phyloP scores from a whole-genome alignment of 2,329 filamentous ascomycete species.

The Alternaria triticimaculans region DNA sequence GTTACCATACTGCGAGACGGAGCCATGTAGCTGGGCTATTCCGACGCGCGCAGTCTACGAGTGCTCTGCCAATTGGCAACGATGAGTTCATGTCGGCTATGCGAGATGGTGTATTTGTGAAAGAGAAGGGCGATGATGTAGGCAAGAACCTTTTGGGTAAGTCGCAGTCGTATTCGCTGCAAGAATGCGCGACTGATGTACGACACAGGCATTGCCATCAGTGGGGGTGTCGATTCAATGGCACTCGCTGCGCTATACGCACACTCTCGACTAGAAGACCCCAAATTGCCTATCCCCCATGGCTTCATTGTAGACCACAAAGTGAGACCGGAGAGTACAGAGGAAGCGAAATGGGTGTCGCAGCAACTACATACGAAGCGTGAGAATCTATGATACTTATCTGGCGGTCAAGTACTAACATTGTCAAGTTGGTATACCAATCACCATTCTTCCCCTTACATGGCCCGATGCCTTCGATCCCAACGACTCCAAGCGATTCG shows the following conservation, averaged over 20 bases:
- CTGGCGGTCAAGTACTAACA: slow-evolving; percentile 14
- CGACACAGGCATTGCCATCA: slow-evolving; percentile 72
- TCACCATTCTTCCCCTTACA: slow-evolving; percentile 45
- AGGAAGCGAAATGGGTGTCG: slow-evolving; percentile 62
- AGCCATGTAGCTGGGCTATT: slow-evolving; percentile 17
- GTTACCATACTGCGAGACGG: slow-evolving; percentile 26
- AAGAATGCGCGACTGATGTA: slow-evolving; percentile 7
- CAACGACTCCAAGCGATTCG: slow-evolving; percentile 67
- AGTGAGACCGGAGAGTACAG: slow-evolving; percentile 60
- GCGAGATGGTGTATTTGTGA: slow-evolving; percentile 3
- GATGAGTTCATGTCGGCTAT: slow-evolving; percentile 37
- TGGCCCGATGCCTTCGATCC: slow-evolving; percentile 50
- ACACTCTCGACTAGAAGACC: slow-evolving; percentile 18
- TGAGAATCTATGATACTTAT: slow-evolving; percentile 30
- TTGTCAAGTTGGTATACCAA: slow-evolving; percentile 34
- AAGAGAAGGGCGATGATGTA: background rate
- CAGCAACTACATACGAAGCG: slow-evolving; percentile 54
- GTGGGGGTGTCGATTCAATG: slow-evolving; percentile 98
- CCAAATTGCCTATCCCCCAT: slow-evolving; percentile 45
- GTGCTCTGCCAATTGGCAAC: slow-evolving; percentile 28
- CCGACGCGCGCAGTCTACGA: slow-evolving; percentile 31
- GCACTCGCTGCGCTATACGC: slow-evolving; percentile 79
- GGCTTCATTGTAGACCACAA: slow-evolving; percentile 69
- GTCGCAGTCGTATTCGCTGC: background rate
- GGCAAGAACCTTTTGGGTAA: slow-evolving; percentile 21